Base-by-base conservation (phyloP, 2,329 filamentous ascomycete species). In the Neofusicoccum umdonicola region DNA sequence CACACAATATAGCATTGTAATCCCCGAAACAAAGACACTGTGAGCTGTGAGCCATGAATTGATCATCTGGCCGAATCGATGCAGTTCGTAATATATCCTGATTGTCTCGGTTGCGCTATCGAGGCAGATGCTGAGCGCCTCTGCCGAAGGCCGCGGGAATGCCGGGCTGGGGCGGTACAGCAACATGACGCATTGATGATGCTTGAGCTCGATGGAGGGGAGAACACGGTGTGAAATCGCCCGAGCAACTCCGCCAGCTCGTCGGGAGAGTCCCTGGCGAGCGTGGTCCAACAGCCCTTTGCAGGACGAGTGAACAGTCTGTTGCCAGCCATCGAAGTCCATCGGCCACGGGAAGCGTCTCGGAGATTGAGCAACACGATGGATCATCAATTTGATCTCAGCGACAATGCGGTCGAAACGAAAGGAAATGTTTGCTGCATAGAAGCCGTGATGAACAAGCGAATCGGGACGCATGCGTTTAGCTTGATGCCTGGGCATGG, bases 1-100 rank as follows among this genome's bases (percentile, higher is more conserved):
- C 47, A 85, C 77, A 51, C 81, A 84, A 67, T 85, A 83, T 0
- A 86, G 71, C 67, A 85, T 78, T 0, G 83, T 82, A 9, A 85
- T 76, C 0, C 80, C 81, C 7, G 79, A 77, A 1, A 85, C 71
- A 0, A 84, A 80, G 0, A 84, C 70, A 0, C 81, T 79, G 64
- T 86, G 82, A 9, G 85, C 79, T 0, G 79, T 81, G 0, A 80
- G 74, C 77, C 83, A 83, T 31, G 75, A 82, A 63, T 85, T 82
- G 0, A 81, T 71, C 0, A 85, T 76, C 2, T 77, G 66, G 4
- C 83, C 79, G 3, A 76, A 72, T 13, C 73, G 73, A 67, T 85
- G 84, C 13, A 85, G 67, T 3, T 76, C 73, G 2, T 79, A 76
- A 50, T 80, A 79, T 0, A 81, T 67, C 2, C 72, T 71, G 11